Evolutionary conservation across 495 filamentous ascomycete species (phyloP), one percentile per base, ranked within the genome.

Genomic region (Penicillium waksmanii): DNA sequence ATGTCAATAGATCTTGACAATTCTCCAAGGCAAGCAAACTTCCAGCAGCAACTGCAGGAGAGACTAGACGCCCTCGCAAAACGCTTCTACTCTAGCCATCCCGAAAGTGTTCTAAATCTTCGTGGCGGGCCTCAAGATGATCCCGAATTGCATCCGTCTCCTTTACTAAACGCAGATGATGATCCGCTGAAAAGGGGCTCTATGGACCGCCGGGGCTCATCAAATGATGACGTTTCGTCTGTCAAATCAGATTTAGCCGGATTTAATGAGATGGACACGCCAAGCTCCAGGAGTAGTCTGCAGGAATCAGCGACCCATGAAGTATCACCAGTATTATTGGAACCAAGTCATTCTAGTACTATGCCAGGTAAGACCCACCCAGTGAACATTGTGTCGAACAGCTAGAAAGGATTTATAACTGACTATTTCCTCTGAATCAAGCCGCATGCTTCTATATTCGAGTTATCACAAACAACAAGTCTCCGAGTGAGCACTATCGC

Each of bases 371-470:
- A 33, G 47, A 27, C 13, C 3, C n/a, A 0, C 8, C 42, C 27
- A 27, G 6, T 21, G 21, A 27, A 5, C 21, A 5, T 7, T 27
- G 6, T 7, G 4, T 5, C 6, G 5, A 7, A 27, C 27, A 27
- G 4, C 27, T 27, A n/a, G n/a, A 5, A 27, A 27, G 1, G 3
- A 47, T 7, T 21, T 18, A 3, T 3, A 17, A 18, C 40, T 43
- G n/a, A 43, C 40, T 9, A 43, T 43, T 8, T 43, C 3, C 10
- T 19, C n/a, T n/a, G 40, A 10, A 17, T 35, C 9, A 40, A 58
- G 56, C 40, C 18, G 56, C 56, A 34, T 58, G 56, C 40, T 51
- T 58, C 21, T 58, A 35, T 8, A 40, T 52, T 15, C 12, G 19
- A 10, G 12, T 57, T 8, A 4, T 13, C 3, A 31, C 21, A 19